phyloP scores from a whole-genome alignment of 805 yeast genomes.

The Saturnispora mendoncae region DNA sequence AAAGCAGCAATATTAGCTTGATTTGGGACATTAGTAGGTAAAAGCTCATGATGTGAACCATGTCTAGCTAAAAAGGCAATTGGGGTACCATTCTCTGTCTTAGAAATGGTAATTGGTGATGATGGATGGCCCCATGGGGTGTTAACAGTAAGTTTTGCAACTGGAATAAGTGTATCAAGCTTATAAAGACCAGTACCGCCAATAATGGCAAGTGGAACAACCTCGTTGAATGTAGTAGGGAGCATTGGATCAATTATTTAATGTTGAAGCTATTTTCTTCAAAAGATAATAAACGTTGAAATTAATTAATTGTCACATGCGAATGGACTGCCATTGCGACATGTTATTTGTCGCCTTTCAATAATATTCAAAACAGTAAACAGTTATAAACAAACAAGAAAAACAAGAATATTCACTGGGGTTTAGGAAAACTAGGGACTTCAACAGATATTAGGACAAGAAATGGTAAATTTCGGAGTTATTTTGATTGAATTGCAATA shows the following conservation, averaged over 20 bases:
- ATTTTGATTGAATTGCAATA: too few relatives aligned
- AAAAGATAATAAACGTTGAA: not conserved
- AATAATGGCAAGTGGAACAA: constrained; percentile 77
- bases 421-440: too few relatives aligned
- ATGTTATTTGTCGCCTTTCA: too few relatives aligned
- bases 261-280: too few relatives aligned
- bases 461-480: too few relatives aligned
- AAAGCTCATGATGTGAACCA: constrained; percentile 78
- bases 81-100: constrained; percentile 64
- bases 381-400: too few relatives aligned
- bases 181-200: constrained; percentile 98
- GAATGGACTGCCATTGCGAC: too few relatives aligned
- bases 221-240: constrained; percentile 50
- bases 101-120: constrained; percentile 85
- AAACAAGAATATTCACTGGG: too few relatives aligned
- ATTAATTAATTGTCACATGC: too few relatives aligned
- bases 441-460: too few relatives aligned
- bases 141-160: constrained; percentile 68
- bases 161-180: constrained; percentile 71
- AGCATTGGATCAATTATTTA: constrained; percentile 7
- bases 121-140: constrained; percentile 99
- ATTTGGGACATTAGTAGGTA: constrained; percentile 89
- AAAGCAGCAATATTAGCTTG: constrained; percentile 95
- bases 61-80: constrained; percentile 95
- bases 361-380: too few relatives aligned